phyloP scores from a whole-genome alignment of 2,329 filamentous ascomycete genomes.

The Hansfordia pulvinata region DNA sequence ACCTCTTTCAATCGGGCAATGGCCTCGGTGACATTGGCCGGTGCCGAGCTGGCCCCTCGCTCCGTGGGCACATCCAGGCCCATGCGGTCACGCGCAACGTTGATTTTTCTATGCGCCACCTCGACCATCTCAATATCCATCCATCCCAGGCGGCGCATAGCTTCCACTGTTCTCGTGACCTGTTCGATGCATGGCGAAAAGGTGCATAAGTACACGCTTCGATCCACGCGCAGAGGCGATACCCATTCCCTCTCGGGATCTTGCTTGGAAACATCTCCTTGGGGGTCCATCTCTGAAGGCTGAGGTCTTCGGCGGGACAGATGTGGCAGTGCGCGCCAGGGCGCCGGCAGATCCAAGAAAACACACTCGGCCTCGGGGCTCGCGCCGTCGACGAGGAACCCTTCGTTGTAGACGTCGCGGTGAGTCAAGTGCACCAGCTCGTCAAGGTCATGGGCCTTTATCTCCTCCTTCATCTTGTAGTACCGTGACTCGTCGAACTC shows the following conservation, averaged over 20 bases:
- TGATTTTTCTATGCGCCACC: constrained; percentile 64
- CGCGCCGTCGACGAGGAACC: constrained; percentile 49
- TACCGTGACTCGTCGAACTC: constrained; percentile 68
- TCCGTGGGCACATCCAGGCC: constrained; percentile 54
- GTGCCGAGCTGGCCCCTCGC: constrained; percentile 54
- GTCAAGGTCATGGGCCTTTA: constrained; percentile 52
- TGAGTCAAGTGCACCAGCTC: constrained; percentile 59
- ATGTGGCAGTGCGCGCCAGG: constrained; percentile 67
- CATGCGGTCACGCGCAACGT: constrained; percentile 69
- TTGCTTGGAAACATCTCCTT: constrained; percentile 4
- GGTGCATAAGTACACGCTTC: constrained; percentile 70
- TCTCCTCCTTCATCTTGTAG: constrained; percentile 54
- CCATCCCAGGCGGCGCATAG: constrained; percentile 74
- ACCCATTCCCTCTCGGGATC: constrained; percentile 29
- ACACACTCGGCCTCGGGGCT: constrained; percentile 56
- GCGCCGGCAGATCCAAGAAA: constrained; percentile 70
- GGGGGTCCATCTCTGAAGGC: constrained; percentile 11
- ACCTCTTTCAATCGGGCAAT: constrained; percentile 59
- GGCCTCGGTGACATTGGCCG: constrained; percentile 69
- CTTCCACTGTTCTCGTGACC: constrained; percentile 72
- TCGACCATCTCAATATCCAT: constrained; percentile 90
- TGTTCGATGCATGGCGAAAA: constrained; percentile 98
- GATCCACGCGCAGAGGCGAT: constrained; percentile 57
- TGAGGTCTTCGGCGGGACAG: constrained; percentile 44
- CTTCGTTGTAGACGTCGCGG: constrained; percentile 64